Percentiles rank a stretch among this genome's conserved stretches.
Conservation (phyloP, 1,284 basidiomycete species). For the Malassezia obtusa region DNA sequence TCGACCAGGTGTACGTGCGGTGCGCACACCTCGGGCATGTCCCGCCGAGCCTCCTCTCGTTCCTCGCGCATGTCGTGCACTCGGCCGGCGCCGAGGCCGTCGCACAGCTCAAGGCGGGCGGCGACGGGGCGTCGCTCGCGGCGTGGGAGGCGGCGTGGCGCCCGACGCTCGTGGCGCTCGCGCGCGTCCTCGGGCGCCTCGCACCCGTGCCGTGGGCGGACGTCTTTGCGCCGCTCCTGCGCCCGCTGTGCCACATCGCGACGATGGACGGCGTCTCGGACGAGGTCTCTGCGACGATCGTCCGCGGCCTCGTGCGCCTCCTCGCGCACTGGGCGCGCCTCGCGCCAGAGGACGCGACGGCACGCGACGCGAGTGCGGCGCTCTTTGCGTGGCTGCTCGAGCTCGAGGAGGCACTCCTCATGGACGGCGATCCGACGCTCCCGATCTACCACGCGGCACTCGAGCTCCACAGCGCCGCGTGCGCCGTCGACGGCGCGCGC, state of each 20-base stretch:
- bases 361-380: neutral
- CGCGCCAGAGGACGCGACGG: neutral
- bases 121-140: neutral
- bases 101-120: neutral
- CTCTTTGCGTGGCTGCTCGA: constrained; percentile 7
- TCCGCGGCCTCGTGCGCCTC: constrained; percentile 3
- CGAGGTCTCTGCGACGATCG: neutral
- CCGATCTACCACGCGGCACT: constrained; percentile 8
- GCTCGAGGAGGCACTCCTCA: constrained; percentile 11
- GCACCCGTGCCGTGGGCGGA: constrained; percentile 1
- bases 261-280: constrained; percentile 17
- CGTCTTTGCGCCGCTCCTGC: constrained; percentile 2
- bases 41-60: neutral
- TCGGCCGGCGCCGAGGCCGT: constrained; percentile 10
- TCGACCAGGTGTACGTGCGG: constrained; percentile 5
- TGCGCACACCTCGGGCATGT: neutral
- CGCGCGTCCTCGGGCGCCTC: neutral
- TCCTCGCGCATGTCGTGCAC: constrained; percentile 17
- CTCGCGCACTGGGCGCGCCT: neutral
- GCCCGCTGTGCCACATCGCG: constrained; percentile 13
- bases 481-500: neutral
- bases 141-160: constrained; percentile 12
- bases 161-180: constrained; percentile 1
- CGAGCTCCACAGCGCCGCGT: neutral
- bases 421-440: constrained; percentile 11